Evolutionary conservation across 2,329 filamentous ascomycete species (phyloP), one percentile per base, ranked within the genome.

Genomic region (Pseudocercospora pini-densiflorae): DNA sequence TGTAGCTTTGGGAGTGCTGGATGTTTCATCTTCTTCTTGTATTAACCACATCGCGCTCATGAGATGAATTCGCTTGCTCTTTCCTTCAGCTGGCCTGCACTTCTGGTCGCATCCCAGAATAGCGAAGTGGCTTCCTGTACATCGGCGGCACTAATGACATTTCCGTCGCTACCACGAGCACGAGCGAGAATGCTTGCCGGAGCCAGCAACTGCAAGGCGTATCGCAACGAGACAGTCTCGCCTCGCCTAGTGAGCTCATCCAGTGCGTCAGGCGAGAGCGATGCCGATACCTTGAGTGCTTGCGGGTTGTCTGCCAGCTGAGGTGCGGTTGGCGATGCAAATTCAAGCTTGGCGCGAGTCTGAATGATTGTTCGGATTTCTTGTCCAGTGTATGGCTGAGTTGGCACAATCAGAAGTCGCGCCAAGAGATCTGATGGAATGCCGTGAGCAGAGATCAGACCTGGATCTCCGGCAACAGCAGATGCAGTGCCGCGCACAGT

Each of bases 311-410:
- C 75, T 23, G 74, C 70, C 0, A 79, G 71, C 19, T 73, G 69
- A 5, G 77, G 77, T 5, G 76, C 73, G 2, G 76, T 77, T 1
- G 77, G 71, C 6, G 73, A 73, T n/a, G 75, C 76, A 66, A 75
- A 78, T 60, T 79, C 77, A 33, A 79, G 73, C 63, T 73, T 74
- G 6, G 93, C 89, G 59, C 95, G 90, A 74, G 96, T 89, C 72
- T 90, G 88, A 74, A 98, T 90, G 79, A 99, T 99, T 68, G 90
- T 89, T 82, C 93, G 93, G 79, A 99, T 97, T 82, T 99, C 95
- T 16, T 93, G 89, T 49, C 89, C 87, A 68, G 90, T 87, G 82
- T 98, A 99, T 10, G 93, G 90, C 73, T 93, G 92, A 19, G 95
- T 99, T 53, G 95, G 95, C 76, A 99, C 90, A 81, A 99, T 98